These are phyloP conservation scores for Trichosanthes truncata DNA, from an alignment of 306 rosid genomes.

Conservation along the genomic window DNA sequence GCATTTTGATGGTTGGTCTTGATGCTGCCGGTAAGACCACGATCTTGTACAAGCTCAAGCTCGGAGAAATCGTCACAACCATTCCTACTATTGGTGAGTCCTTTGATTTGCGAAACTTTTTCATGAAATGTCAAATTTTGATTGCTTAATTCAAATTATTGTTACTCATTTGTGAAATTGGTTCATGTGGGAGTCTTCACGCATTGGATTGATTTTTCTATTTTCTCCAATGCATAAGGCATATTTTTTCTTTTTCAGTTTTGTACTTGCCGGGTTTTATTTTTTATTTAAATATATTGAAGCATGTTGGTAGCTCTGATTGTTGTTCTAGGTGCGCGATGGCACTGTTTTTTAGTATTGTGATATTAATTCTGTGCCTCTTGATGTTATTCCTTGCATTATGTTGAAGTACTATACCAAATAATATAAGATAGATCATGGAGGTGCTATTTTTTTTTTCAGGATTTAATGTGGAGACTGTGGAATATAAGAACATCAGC, in stretches of 20 bases:
- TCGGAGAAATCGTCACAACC: constrained; percentile 67
- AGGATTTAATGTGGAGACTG: constrained; percentile 24
- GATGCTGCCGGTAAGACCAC: constrained; percentile 76
- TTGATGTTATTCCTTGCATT: not conserved
- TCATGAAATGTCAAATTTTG: not conserved
- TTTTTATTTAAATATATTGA: not conserved
- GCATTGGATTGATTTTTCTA: not conserved
- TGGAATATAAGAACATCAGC: constrained; percentile 77
- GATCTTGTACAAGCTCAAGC: constrained; percentile 61
- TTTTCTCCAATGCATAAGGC: not conserved
- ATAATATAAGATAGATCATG: not conserved
- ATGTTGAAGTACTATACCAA: not conserved
- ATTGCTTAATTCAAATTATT: not conserved
- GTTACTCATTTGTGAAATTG: not conserved
- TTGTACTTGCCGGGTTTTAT: too few relatives aligned
- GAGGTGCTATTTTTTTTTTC: constrained; percentile 20
- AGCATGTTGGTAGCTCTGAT: not conserved
- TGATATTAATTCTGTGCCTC: not conserved
- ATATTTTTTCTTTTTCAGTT: not conserved
- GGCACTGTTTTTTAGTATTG: not conserved
- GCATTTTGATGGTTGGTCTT: constrained; percentile 67
- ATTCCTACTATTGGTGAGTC: constrained; percentile 62
- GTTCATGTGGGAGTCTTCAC: not conserved
- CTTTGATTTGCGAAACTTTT: not conserved
- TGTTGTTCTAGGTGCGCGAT: not conserved